Evolutionary conservation across 768 basidiomycete species (phyloP).

Genomic region (Paxillus involutus): DNA sequence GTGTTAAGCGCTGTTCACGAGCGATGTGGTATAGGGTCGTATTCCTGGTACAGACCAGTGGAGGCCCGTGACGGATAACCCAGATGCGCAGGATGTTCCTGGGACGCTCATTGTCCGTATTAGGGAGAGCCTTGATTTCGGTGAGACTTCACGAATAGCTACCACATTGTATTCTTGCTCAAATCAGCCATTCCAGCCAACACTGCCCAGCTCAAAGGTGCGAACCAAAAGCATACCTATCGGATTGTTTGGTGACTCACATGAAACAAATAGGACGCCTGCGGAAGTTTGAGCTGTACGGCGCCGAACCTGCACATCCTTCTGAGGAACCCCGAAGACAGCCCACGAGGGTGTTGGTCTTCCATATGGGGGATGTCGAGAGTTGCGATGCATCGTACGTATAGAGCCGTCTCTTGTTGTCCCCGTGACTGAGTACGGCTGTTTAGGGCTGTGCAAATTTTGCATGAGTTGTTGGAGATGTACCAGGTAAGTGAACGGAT

Average conservation of each 20-base stretch:
- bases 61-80: conserved; percentile 88
- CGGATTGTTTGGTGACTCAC: not conserved
- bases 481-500: conserved; percentile 55
- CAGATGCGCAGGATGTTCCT: conserved; percentile 77
- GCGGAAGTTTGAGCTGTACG: conserved; percentile 86
- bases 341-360: conserved; percentile 76
- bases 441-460: conserved; percentile 76
- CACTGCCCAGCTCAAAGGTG: conserved; percentile 89
- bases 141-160: conserved; percentile 37
- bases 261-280: conserved; percentile 56
- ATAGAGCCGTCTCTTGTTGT: not conserved
- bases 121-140: conserved; percentile 89
- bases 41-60: conserved; percentile 87
- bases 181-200: conserved; percentile 57
- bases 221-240: not conserved
- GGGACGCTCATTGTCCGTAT: conserved; percentile 89
- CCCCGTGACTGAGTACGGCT: conserved; percentile 6
- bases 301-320: conserved; percentile 76
- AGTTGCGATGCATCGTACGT: conserved; percentile 88
- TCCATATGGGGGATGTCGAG: conserved; percentile 93
- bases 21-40: conserved; percentile 55
- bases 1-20: not conserved
- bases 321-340: conserved; percentile 82
- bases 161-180: not conserved
- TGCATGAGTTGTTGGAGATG: conserved; percentile 74